Base-by-base conservation (phyloP, 2,329 filamentous ascomycete species). In the Scedosporium aurantiacum region DNA sequence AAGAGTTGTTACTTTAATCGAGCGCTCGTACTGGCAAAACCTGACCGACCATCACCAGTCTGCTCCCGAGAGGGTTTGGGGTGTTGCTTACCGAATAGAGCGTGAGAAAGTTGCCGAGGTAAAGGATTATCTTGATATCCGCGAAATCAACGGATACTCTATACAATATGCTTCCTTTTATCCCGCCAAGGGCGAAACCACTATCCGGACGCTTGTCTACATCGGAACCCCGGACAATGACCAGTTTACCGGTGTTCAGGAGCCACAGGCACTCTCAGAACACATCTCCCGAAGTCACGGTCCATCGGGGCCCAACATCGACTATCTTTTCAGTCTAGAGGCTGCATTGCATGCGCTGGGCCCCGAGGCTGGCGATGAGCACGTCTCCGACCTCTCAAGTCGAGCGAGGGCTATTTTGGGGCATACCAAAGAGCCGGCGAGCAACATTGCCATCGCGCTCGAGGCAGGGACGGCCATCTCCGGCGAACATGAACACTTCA, bases 131-230 rank as follows among this genome's bases (percentile, higher is more conserved):
- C 89, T 99, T 57, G 92, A 97, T 73, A 93, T 97, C 66, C 87
- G 94, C 55, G 94, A 99, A 75, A 96, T 97, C 70, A 96, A 97
- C 75, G 94, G 94, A 27, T 99, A 99, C 75, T 90, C 87, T 60
- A 95, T 96, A 66, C 92, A 97, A 74, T 90, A 91, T 73, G 90
- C 91, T 28, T 85, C 88, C 0, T 97, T 97, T 72, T 79, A 92
- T 68, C 85, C 87, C 5, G 70, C 73, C 50, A 73, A 77, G 64
- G 69, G 70, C 27, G 69, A 71, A 14, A 61, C 70, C 3, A 66
- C 74, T 21, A 80, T 84, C 67, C 73, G 71, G 60, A 79, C 82
- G 63, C 82, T 97, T 64, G 90, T 96, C 1, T 99, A 99, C 73
- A 97, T 99, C 69, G 94, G 94, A 23, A 89, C 95, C 2, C 94